Evolutionary conservation across 169 alveolate genomes (phyloP).

Genomic region (Plasmodium chabaudi): DNA sequence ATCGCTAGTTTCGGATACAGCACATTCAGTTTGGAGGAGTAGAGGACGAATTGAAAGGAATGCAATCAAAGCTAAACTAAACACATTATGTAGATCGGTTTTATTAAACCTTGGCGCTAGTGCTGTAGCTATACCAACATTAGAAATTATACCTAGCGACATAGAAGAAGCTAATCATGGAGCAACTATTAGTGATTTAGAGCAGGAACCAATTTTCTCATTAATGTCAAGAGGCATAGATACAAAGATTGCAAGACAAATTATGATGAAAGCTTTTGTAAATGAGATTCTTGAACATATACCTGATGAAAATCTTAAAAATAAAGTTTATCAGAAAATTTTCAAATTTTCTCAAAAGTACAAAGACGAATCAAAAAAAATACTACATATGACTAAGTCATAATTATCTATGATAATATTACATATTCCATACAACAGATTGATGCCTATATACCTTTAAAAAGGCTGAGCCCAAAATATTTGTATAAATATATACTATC

Average conservation of each 20-base stretch:
- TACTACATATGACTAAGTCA: neutral
- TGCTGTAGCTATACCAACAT: conserved; percentile 80
- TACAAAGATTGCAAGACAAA: conserved; percentile 56
- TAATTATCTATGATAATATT: too few species aligned
- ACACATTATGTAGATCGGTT: conserved; percentile 77
- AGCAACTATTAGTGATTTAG: conserved; percentile 81
- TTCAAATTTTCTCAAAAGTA: conserved; percentile 46
- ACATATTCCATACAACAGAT: too few species aligned
- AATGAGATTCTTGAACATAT: conserved; percentile 68
- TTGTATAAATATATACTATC: too few species aligned
- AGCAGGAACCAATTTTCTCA: conserved; percentile 79
- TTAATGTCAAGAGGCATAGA: conserved; percentile 80
- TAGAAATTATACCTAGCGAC: conserved; percentile 82
- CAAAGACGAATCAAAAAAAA: neutral
- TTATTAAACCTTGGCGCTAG: conserved; percentile 80
- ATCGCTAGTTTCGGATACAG: conserved; percentile 78
- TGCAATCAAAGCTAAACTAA: conserved; percentile 78
- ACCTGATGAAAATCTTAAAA: conserved; percentile 63
- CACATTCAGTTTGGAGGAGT: conserved; percentile 82
- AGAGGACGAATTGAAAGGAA: conserved; percentile 80
- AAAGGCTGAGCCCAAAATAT: too few species aligned
- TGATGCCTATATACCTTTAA: too few species aligned
- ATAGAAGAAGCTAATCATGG: conserved; percentile 81
- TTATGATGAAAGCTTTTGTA: conserved; percentile 80
- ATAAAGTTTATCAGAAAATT: conserved; percentile 37